Conservation (phyloP, 2,329 filamentous ascomycete genomes). For the Xylaria arbuscula region DNA sequence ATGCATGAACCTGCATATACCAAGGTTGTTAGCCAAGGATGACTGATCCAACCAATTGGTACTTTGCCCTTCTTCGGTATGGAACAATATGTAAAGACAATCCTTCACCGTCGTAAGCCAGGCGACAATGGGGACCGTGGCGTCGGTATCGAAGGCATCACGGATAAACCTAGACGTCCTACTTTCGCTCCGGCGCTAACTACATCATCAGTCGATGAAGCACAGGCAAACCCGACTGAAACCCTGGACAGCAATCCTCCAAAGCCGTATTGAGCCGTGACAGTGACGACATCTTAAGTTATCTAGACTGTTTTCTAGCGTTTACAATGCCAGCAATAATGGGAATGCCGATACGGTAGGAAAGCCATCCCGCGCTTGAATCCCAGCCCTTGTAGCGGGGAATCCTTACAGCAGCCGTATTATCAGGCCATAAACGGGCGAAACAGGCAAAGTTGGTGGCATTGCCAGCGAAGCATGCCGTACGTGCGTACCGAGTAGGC, state of each 20-base stretch:
- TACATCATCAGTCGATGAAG: background rate
- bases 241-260: background rate
- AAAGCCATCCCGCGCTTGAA: conserved; percentile 28
- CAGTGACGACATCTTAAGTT: conserved; percentile 31
- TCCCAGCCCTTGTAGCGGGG: conserved; percentile 27
- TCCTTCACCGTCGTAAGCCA: conserved; percentile 20
- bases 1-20: conserved; percentile 40
- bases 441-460: conserved; percentile 22
- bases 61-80: conserved; percentile 18
- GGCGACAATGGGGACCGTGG: conserved; percentile 24
- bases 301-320: conserved; percentile 1
- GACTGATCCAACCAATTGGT: conserved; percentile 37
- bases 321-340: conserved; percentile 25
- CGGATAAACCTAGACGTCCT: conserved; percentile 3
- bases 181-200: conserved; percentile 4
- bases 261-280: conserved; percentile 25
- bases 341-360: conserved; percentile 9
- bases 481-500: conserved; percentile 22
- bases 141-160: conserved; percentile 29
- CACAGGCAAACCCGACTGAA: background rate
- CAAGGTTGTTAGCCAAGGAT: conserved; percentile 30
- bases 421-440: conserved; percentile 27
- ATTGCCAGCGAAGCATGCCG: conserved; percentile 30
- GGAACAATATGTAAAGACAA: conserved; percentile 18
- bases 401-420: conserved; percentile 18